phyloP scores from a whole-genome alignment of 139 green algal species.

The Auxenochlorella protothecoides region DNA sequence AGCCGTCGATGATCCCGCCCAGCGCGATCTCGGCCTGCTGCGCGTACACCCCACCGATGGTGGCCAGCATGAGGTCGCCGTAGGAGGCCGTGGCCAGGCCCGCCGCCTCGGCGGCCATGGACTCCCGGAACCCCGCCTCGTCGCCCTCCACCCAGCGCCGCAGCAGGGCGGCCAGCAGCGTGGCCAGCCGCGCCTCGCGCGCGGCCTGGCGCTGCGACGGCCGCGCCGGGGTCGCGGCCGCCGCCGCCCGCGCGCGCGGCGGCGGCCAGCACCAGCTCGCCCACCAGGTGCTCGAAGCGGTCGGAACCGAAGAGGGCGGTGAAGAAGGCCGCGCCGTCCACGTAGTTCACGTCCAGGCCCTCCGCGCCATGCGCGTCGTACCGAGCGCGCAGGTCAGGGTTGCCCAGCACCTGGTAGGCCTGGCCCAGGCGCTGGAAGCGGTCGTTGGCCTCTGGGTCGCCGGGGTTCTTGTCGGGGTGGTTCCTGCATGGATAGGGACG shows the following conservation, averaged over 20 bases:
- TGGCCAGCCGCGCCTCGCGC: slow-evolving; percentile 46
- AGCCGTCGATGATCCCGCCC: slow-evolving; percentile 48
- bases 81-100: slow-evolving; percentile 60
- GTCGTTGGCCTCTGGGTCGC: slow-evolving; percentile 59
- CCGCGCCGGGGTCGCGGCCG: slow-evolving; percentile 10
- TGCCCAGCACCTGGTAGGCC: slow-evolving; percentile 60
- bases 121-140: slow-evolving; percentile 48
- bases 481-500: slow-evolving; percentile 5
- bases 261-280: slow-evolving; percentile 68
- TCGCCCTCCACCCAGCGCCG: slow-evolving; percentile 57
- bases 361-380: slow-evolving; percentile 69
- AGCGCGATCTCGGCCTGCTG: slow-evolving; percentile 58
- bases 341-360: slow-evolving; percentile 69
- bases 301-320: slow-evolving; percentile 78
- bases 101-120: slow-evolving; percentile 47
- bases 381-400: slow-evolving; percentile 51
- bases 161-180: slow-evolving; percentile 57
- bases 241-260: slow-evolving; percentile 32
- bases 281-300: slow-evolving; percentile 60
- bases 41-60: slow-evolving; percentile 74
- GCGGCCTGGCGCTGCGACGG: slow-evolving; percentile 28
- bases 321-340: slow-evolving; percentile 73
- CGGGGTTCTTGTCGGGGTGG: slow-evolving; percentile 86
- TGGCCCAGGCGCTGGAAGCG: slow-evolving; percentile 81
- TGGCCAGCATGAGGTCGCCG: slow-evolving; percentile 69